Conservation (phyloP, 1,284 basidiomycete genomes). For the Clitocybe nebularis region DNA sequence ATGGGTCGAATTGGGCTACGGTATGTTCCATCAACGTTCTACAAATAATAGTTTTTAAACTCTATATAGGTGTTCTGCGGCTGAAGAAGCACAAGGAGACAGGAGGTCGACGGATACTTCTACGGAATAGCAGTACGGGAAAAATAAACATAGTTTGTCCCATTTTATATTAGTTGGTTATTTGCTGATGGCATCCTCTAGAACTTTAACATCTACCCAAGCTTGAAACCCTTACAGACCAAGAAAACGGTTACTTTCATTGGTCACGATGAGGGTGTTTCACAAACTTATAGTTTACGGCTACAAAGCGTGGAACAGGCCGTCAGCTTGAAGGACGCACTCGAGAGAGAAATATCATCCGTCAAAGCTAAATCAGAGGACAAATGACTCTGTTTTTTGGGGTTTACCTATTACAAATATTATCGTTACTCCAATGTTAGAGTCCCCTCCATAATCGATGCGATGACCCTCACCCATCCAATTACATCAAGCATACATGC, state of each 20-base stretch:
- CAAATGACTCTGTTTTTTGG: too few species aligned
- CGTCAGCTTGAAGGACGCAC: conserved; percentile 48
- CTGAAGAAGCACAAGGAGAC: conserved; percentile 69
- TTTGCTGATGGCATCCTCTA: conserved; percentile 23
- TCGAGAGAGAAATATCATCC: conserved; percentile 61
- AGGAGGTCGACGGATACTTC: conserved; percentile 50
- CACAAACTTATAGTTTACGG: conserved; percentile 60
- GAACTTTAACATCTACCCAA: conserved; percentile 65
- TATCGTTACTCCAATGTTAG: too few species aligned
- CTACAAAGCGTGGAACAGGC: conserved; percentile 64
- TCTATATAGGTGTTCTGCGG: conserved; percentile 51
- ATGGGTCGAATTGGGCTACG: conserved; percentile 62
- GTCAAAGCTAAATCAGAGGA: conserved; percentile 34
- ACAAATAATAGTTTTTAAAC: conserved; percentile 6
- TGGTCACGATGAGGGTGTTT: conserved; percentile 60
- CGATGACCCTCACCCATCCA: too few species aligned
- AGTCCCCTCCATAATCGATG: too few species aligned
- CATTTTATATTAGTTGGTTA: conserved; percentile 3
- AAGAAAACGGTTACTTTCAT: conserved; percentile 60
- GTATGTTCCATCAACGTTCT: conserved; percentile 28
- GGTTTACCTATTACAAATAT: too few species aligned
- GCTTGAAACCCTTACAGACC: conserved; percentile 46
- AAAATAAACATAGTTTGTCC: conserved; percentile 65
- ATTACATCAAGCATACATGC: neutral
- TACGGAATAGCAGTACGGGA: conserved; percentile 68